Conservation (phyloP, 2,329 filamentous ascomycete genomes). For the Neonectria ditissima region DNA sequence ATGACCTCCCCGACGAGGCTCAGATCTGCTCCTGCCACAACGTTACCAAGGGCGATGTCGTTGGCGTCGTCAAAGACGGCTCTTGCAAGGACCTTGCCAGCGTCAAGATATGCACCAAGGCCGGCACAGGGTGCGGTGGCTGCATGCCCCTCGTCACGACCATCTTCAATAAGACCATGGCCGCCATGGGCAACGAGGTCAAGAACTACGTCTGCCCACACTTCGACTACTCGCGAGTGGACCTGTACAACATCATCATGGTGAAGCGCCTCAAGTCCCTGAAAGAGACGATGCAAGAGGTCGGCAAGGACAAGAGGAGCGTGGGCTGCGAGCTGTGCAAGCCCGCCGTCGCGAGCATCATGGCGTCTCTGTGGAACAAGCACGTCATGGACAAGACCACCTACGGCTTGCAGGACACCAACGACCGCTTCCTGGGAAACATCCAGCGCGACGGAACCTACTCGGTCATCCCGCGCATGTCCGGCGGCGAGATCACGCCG, state of each 20-base stretch:
- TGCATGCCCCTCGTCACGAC: constrained; percentile 89
- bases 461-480: constrained; percentile 85
- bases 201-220: constrained; percentile 89
- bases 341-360: constrained; percentile 82
- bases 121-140: constrained; percentile 89
- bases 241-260: constrained; percentile 90
- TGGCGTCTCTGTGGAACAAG: constrained; percentile 84
- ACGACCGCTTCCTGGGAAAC: constrained; percentile 88
- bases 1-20: constrained; percentile 85
- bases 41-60: constrained; percentile 85
- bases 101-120: constrained; percentile 91
- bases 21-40: constrained; percentile 96
- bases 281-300: constrained; percentile 80
- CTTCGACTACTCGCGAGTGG: constrained; percentile 84
- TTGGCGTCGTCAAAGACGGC: constrained; percentile 78
- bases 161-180: constrained; percentile 92
- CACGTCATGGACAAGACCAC: constrained; percentile 79
- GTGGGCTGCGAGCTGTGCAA: constrained; percentile 90
- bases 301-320: constrained; percentile 77
- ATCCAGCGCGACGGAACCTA: constrained; percentile 94
- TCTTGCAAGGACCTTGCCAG: constrained; percentile 84
- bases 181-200: constrained; percentile 85
- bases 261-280: constrained; percentile 82
- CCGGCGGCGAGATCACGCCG: constrained; percentile 88
- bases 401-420: constrained; percentile 88